These are phyloP conservation scores for Glebionis coronaria DNA, from an alignment of 129 eudicot species.

Conservation along the genomic window DNA sequence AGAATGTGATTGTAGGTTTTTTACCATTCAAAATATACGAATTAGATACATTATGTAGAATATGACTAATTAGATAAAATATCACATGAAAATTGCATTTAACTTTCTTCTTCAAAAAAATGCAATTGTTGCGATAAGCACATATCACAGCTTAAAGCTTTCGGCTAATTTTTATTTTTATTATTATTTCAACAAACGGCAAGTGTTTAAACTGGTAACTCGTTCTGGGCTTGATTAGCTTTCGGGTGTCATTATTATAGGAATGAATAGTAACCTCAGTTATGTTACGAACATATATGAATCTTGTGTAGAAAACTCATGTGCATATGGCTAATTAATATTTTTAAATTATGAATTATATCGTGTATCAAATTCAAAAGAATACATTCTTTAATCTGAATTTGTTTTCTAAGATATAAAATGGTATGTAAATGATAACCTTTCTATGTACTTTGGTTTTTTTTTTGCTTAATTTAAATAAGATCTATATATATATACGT, in stretches of 20 bases:
- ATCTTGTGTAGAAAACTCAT: neutral
- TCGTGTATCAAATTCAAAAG: no score
- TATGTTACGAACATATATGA: neutral
- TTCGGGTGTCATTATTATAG: conserved; percentile 90
- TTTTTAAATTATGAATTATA: neutral
- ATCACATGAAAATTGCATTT: neutral
- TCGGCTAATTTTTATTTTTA: neutral
- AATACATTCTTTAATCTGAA: no score
- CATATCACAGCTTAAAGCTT: neutral
- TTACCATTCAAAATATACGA: no score
- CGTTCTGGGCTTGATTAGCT: conserved; percentile 96
- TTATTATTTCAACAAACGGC: conserved; percentile 80
- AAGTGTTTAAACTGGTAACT: conserved; percentile 92
- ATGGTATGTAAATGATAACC: neutral
- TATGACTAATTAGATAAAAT: no score
- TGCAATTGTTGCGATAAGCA: conserved; percentile 11
- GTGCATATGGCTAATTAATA: neutral
- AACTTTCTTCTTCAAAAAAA: no score
- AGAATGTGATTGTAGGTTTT: no score
- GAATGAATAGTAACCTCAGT: conserved; percentile 35
- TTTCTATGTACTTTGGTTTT: no score
- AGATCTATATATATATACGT: neutral
- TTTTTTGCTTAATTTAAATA: no score
- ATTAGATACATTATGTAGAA: no score
- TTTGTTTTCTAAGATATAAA: no score